Evolutionary conservation across 305 asterid species (phyloP), one percentile per base, ranked within the genome.

Genomic region (Solanum hybrid): DNA sequence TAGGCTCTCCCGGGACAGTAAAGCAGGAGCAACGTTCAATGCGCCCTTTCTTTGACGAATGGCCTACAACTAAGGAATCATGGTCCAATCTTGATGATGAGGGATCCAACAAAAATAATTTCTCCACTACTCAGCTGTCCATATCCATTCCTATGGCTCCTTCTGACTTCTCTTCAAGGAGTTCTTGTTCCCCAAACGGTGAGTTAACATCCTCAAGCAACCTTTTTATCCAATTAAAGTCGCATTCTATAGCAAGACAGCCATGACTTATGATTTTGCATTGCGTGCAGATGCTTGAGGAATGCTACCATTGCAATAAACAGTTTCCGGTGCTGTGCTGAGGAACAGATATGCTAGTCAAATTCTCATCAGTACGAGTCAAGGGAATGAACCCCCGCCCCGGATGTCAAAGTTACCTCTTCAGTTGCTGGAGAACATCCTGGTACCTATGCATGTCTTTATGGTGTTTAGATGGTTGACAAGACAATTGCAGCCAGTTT

Each of bases 31-130:
- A 93, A 73, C 93, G 90, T n/a, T 92, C 95, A 0, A 96, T 95
- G 90, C 98, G 94, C 71, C 97, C 96, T 86, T 97, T 96, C 95
- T 97, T 97, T 71, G 96, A 95, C 5, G 97, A 97, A 94, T 95
- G 98, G 98, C 98, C 99, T 14, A 93, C 95, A 8, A 86, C 95
- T 39, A 96, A 95, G 89, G 98, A 94, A 89, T 93, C 98, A 37
- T 97, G 99, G 99, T 94, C 98, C 88, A 92, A 91, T 88, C 94
- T 96, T 7, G 95, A 95, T 74, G 94, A 91, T 5, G 95, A 92
- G 71, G 95, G 94, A 34, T 91, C 94, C 86, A 90, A 91, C 71
- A 93, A 94, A 22, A 95, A 92, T 24, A 86, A 94, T 31, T 94
- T 93, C 93, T 96, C 97, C 42, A 93, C 97, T n/a, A 94, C 96